These are phyloP conservation scores for Cercospora nicotianae DNA, from an alignment of 2,329 filamentous ascomycete genomes.

Conservation along the genomic window DNA sequence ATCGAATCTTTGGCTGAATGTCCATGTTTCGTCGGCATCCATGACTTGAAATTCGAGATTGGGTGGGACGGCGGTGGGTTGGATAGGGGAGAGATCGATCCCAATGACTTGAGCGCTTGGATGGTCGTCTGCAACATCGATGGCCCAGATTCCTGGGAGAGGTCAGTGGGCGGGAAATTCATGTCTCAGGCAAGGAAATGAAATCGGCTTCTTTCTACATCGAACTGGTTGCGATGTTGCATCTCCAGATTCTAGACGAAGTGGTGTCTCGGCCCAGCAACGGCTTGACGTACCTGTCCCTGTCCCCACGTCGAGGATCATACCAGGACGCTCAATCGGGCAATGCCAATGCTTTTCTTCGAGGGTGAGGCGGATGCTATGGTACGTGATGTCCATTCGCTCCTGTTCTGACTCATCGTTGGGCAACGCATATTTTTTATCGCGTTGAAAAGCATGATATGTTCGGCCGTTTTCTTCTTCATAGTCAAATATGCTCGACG, in stretches of 20 bases:
- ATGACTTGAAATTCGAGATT: conserved; percentile 28
- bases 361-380: conserved; percentile 24
- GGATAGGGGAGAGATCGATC: conserved; percentile 35
- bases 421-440: conserved; percentile 31
- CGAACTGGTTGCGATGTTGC: not conserved
- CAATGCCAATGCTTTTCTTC: conserved; percentile 32
- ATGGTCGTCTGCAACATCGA: conserved; percentile 30
- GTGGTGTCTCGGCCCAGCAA: not conserved
- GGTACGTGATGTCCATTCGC: conserved; percentile 34
- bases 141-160: conserved; percentile 22
- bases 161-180: not conserved
- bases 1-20: conserved; percentile 33
- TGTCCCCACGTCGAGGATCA: conserved; percentile 53
- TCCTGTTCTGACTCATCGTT: conserved; percentile 35
- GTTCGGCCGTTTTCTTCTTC: conserved; percentile 28
- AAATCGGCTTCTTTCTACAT: not conserved
- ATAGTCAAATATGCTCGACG: conserved; percentile 39
- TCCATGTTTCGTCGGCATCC: conserved; percentile 27
- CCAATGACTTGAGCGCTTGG: conserved; percentile 32
- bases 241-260: not conserved
- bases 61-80: conserved; percentile 30
- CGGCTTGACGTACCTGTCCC: conserved; percentile 38
- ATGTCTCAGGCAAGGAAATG: not conserved
- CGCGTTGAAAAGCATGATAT: conserved; percentile 34
- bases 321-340: conserved; percentile 36